Conservation (phyloP, 1,139 yeast species). For the Yamadazyma triangularis region DNA sequence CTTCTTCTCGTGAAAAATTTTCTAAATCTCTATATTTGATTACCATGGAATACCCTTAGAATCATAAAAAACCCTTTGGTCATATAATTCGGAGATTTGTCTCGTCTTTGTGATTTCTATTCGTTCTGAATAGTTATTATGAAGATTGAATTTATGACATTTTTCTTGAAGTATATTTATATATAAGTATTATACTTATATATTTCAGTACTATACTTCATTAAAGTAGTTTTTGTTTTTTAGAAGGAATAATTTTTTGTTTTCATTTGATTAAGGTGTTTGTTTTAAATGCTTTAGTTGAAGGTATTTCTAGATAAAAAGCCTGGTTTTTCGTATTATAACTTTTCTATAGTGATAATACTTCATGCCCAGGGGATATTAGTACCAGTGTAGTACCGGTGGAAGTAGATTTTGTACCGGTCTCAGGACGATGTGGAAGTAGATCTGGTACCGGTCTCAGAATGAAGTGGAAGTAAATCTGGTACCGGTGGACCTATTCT, state of each 20-base stretch:
- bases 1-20: background rate
- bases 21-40: slow-evolving; percentile 29
- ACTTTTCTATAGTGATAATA: slow-evolving; percentile 38
- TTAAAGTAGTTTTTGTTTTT: slow-evolving; percentile 23
- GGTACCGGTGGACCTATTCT: too few species aligned
- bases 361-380: slow-evolving; percentile 55
- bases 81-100: slow-evolving; percentile 8
- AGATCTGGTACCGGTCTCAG: too few species aligned
- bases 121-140: slow-evolving; percentile 25
- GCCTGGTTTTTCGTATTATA: slow-evolving; percentile 50
- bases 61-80: slow-evolving; percentile 27
- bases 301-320: slow-evolving; percentile 41
- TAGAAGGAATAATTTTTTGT: slow-evolving; percentile 16
- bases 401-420: too few species aligned
- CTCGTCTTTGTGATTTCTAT: slow-evolving; percentile 9
- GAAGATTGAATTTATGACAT: slow-evolving; percentile 4
- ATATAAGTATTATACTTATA: slow-evolving; percentile 2
- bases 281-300: slow-evolving; percentile 19
- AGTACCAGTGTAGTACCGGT: too few species aligned
- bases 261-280: slow-evolving; percentile 14
- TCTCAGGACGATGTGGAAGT: too few species aligned
- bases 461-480: too few species aligned
- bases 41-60: slow-evolving; percentile 39
- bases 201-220: slow-evolving; percentile 6
- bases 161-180: slow-evolving; percentile 4